These are phyloP conservation scores for Gynostemma pentaphyllum DNA, from an alignment of 306 rosid species.

Conservation along the genomic window DNA sequence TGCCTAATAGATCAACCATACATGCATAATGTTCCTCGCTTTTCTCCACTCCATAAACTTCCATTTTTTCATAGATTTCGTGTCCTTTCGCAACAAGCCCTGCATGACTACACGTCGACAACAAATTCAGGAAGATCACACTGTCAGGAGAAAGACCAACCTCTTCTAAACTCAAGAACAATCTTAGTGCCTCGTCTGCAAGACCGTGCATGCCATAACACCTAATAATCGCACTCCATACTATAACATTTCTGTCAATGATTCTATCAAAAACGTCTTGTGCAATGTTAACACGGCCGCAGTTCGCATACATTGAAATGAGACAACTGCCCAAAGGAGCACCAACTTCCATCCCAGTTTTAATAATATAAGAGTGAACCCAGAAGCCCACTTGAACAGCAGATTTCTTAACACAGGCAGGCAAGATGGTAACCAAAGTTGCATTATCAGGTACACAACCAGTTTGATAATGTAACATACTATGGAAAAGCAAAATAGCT, in stretches of 20 bases:
- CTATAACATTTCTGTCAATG: slow-evolving; percentile 29
- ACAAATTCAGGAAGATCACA: slow-evolving; percentile 38
- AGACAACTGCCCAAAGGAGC: slow-evolving; percentile 53
- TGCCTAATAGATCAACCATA: slow-evolving; percentile 70
- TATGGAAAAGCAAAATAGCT: slow-evolving; percentile 36
- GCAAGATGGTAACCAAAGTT: slow-evolving; percentile 51
- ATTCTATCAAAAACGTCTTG: slow-evolving; percentile 35
- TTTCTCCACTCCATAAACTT: slow-evolving; percentile 39
- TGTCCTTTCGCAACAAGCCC: slow-evolving; percentile 51
- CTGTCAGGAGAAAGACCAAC: slow-evolving; percentile 35
- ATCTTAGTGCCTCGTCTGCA: slow-evolving; percentile 42
- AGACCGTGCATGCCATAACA: slow-evolving; percentile 65
- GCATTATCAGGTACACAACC: slow-evolving; percentile 35
- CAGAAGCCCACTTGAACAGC: slow-evolving; percentile 50
- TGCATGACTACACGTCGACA: slow-evolving; percentile 69
- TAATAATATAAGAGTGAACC: slow-evolving; percentile 54
- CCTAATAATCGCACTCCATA: slow-evolving; percentile 65
- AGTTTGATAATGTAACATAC: slow-evolving; percentile 28
- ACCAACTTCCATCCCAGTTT: slow-evolving; percentile 42
- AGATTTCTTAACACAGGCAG: slow-evolving; percentile 47
- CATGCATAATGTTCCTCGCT: slow-evolving; percentile 59
- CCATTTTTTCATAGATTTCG: slow-evolving; percentile 45
- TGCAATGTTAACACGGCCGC: slow-evolving; percentile 46
- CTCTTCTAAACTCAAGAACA: slow-evolving; percentile 39
- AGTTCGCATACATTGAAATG: slow-evolving; percentile 52